Evolutionary conservation across 75 land plant species (phyloP).

Genomic region (Pinus taeda): DNA sequence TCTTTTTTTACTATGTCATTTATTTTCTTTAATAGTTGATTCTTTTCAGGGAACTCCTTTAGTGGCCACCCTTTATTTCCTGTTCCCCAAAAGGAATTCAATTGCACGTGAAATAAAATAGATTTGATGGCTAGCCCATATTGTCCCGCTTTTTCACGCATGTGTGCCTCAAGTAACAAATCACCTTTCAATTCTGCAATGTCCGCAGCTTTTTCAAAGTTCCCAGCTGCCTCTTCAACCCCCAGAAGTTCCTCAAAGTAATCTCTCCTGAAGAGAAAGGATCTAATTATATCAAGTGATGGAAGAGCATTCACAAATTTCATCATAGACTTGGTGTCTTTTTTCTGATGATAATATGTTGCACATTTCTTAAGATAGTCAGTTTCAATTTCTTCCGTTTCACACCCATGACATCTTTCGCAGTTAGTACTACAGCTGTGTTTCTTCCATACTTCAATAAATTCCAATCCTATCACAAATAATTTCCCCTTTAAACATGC

Average conservation of each 20-base stretch:
- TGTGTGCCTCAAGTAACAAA: conserved; percentile 32
- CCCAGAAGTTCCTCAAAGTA: conserved; percentile 41
- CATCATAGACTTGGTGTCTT: conserved; percentile 44
- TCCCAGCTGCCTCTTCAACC: conserved; percentile 41
- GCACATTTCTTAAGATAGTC: conserved; percentile 45
- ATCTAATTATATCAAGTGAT: conserved; percentile 24
- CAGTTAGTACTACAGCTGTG: background rate
- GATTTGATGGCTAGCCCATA: conserved; percentile 19
- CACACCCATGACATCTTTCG: conserved; percentile 4
- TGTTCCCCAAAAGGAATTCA: conserved; percentile 34
- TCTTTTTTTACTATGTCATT: conserved; percentile 20
- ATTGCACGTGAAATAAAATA: conserved; percentile 24
- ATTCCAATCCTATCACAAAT: conserved; percentile 14
- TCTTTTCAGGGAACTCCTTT: conserved; percentile 19
- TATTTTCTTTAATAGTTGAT: conserved; percentile 35
- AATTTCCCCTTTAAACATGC: conserved; percentile 20
- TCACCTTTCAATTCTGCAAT: conserved; percentile 38
- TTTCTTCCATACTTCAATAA: conserved; percentile 9
- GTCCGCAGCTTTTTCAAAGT: conserved; percentile 52
- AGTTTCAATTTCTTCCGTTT: conserved; percentile 12
- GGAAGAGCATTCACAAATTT: conserved; percentile 48
- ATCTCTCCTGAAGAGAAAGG: conserved; percentile 26
- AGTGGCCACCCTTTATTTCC: conserved; percentile 52
- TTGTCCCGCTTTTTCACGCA: conserved; percentile 43
- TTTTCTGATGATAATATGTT: conserved; percentile 22